phyloP scores from a whole-genome alignment of 441 rosid genomes.

The Mallotus japonicus region DNA sequence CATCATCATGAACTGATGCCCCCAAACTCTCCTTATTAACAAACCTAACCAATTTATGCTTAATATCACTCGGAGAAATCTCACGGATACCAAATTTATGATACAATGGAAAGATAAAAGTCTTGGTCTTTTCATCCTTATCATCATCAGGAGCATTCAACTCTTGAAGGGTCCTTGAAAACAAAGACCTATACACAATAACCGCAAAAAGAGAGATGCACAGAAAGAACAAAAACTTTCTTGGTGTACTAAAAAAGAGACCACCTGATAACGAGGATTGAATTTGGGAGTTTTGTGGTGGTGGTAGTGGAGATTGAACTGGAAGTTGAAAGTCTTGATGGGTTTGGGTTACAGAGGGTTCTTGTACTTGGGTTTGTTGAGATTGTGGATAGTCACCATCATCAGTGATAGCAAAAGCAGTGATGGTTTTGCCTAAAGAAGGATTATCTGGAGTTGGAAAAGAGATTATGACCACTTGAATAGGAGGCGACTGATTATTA shows the following conservation, averaged over 20 bases:
- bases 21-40: constrained; percentile 39
- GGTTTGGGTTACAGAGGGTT: constrained; percentile 20
- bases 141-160: constrained; percentile 37
- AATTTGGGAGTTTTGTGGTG: constrained; percentile 37
- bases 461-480: constrained; percentile 70
- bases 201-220: constrained; percentile 58
- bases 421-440: constrained; percentile 80
- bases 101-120: constrained; percentile 73
- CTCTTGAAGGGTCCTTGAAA: constrained; percentile 41
- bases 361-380: constrained; percentile 15
- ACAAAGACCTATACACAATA: constrained; percentile 39
- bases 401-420: constrained; percentile 68
- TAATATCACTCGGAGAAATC: constrained; percentile 36
- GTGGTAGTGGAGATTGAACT: constrained; percentile 24
- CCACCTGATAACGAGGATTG: constrained; percentile 31
- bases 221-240: constrained; percentile 45
- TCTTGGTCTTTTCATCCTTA: constrained; percentile 29
- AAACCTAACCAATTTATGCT: constrained; percentile 46
- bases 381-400: constrained; percentile 30
- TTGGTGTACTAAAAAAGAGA: constrained; percentile 32
- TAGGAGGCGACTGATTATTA: constrained; percentile 36
- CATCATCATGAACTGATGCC: constrained; percentile 31
- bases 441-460: constrained; percentile 84
- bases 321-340: constrained; percentile 24
- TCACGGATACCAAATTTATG: constrained; percentile 50